These are phyloP conservation scores for Dactylonectria macrodidyma DNA, from an alignment of 2,329 filamentous ascomycete species.

Conservation along the genomic window DNA sequence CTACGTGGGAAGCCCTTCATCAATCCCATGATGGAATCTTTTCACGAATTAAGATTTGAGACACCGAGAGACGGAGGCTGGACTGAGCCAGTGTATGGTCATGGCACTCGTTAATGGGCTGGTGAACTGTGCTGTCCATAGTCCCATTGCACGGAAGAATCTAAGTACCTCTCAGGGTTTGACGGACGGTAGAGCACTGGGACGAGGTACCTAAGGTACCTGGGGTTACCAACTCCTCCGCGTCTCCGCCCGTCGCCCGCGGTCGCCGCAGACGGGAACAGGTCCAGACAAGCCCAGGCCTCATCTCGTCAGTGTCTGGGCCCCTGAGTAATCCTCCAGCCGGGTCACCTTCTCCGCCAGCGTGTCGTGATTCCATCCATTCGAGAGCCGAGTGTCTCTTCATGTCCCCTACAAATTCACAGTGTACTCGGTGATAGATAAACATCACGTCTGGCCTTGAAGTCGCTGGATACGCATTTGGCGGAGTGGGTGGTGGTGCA, in stretches of 20 bases:
- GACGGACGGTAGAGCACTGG: slow-evolving; percentile 7
- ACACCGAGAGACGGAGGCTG: not conserved
- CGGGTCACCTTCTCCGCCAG: not conserved
- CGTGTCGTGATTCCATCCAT: not conserved
- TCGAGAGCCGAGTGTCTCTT: not conserved
- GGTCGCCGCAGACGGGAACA: slow-evolving; percentile 17
- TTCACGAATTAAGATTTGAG: not conserved
- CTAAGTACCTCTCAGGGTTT: slow-evolving; percentile 13
- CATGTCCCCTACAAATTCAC: not conserved
- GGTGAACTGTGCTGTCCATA: not conserved
- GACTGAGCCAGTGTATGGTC: slow-evolving; percentile 13
- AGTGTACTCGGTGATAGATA: not conserved
- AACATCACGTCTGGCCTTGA: slow-evolving; percentile 4
- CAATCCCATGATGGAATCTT: not conserved
- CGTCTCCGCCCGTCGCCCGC: slow-evolving; percentile 21
- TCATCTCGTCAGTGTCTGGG: slow-evolving; percentile 26
- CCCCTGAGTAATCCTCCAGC: slow-evolving; percentile 19
- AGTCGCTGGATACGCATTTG: slow-evolving; percentile 20
- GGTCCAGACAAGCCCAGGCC: slow-evolving; percentile 20
- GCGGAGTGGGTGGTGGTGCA: slow-evolving; percentile 17
- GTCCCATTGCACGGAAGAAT: slow-evolving; percentile 3
- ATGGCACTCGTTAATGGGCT: slow-evolving; percentile 19
- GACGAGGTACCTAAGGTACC: slow-evolving; percentile 11
- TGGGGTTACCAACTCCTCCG: slow-evolving; percentile 14
- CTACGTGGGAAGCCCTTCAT: not conserved